Base-by-base conservation (phyloP, 108 stramenopile genomes). In the Cyclotella atomus region DNA sequence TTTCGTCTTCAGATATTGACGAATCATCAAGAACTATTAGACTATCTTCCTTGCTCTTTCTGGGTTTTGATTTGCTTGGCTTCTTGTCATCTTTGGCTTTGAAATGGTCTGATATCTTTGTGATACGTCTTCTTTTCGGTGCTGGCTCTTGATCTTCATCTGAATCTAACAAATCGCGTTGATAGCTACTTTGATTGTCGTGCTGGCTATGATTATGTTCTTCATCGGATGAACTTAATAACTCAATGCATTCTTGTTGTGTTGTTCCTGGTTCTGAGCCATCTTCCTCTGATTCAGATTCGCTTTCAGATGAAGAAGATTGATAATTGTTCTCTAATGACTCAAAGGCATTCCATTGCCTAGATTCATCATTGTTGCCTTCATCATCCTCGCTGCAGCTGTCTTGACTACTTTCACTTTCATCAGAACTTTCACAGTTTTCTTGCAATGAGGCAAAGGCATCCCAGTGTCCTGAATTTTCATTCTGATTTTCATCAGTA, bases 1-100 rank as follows among this genome's bases (percentile, higher is more conserved):
- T 2, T 64, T 64, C 63, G 5, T 43, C 25, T 46, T 64, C 63
- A 24, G 63, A 64, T 32, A 64, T 38, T 3, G 63, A 64, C 1
- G 63, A 64, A 24, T 64, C 63, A 33, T 55, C 54, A 3, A 43
- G 27, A 24, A 43, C 20, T 24, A 17, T 24, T 25, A 24, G 6
- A 24, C 7, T 6, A 41, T 12, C 12, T 9, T 7, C 12, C 7
- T 41, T 41, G 36, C 20, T 36, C 10, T 57, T 57, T 32, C 56
- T 10, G 8, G 29, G 12, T 16, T 21, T 23, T 36, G 8, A 10
- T 19, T 3, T 61, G 4, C 14, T 10, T 23, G 33, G 2, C 21
- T 14, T 36, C 36, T 36, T 34, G 10, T 32, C 27, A 28, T 59
- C 12, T 20, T 36, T 36, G 4, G 34, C 34, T 61, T 61, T 3